Evolutionary conservation across 2,329 filamentous ascomycete species (phyloP).

Genomic region (Tolypocladium capitatum): DNA sequence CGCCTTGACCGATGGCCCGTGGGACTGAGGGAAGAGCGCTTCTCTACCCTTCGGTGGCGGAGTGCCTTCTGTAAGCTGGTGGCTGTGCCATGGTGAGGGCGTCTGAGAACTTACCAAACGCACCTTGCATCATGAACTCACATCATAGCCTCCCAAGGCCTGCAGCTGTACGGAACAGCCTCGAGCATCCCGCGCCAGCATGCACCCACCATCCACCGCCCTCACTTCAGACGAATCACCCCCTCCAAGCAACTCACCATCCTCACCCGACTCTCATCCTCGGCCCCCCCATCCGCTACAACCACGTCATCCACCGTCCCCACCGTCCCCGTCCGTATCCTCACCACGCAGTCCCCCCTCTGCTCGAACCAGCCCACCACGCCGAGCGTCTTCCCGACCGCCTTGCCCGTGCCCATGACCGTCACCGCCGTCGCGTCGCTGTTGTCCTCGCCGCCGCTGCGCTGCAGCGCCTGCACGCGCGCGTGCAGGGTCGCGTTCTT

Average conservation of each 20-base stretch:
- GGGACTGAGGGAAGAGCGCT: background rate
- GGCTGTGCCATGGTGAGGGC: background rate
- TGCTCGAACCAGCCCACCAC: slow-evolving; percentile 53
- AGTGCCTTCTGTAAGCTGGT: background rate
- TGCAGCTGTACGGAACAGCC: background rate
- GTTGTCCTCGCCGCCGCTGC: slow-evolving; percentile 7
- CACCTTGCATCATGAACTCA: background rate
- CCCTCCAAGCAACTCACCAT: slow-evolving; percentile 39
- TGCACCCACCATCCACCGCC: background rate
- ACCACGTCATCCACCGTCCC: slow-evolving; percentile 56
- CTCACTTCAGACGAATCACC: slow-evolving; percentile 31
- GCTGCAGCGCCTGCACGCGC: slow-evolving; percentile 29
- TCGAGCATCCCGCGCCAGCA: background rate
- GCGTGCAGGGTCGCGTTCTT: slow-evolving; percentile 31
- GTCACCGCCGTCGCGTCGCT: slow-evolving; percentile 30
- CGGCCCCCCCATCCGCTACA: slow-evolving; percentile 21
- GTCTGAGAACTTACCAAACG: background rate
- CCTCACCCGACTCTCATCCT: slow-evolving; percentile 28
- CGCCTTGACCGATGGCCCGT: background rate
- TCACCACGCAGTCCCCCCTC: slow-evolving; percentile 44
- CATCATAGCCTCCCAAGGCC: background rate
- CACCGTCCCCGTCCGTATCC: slow-evolving; percentile 48
- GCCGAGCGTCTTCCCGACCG: slow-evolving; percentile 48
- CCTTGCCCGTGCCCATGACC: slow-evolving; percentile 52
- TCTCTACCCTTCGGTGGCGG: background rate